Evolutionary conservation across 345 rosid species (phyloP).

Genomic region (Trapa bicornis): DNA sequence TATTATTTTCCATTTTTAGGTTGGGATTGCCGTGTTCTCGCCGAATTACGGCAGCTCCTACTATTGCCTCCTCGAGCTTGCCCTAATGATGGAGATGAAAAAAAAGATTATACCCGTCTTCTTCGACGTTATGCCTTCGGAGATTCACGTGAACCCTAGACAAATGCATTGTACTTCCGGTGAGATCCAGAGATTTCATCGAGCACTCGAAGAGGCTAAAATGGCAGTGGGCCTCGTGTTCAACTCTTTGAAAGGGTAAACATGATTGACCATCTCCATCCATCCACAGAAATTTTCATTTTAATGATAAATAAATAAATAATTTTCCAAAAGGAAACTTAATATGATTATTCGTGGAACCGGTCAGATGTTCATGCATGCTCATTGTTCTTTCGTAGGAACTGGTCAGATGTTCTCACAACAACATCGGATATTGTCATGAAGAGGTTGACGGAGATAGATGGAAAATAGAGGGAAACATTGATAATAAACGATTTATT

Average conservation of each 20-base stretch:
- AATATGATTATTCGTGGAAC: not conserved
- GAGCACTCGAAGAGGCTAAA: conserved; percentile 69
- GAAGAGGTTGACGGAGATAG: conserved; percentile 6
- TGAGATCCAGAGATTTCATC: conserved; percentile 30
- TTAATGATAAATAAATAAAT: not conserved
- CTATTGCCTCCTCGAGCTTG: conserved; percentile 73
- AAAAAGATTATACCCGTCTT: conserved; percentile 70
- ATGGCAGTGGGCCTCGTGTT: conserved; percentile 79
- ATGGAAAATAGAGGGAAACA: conserved; percentile 1
- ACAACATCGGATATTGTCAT: conserved; percentile 8
- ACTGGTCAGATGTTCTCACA: conserved; percentile 7
- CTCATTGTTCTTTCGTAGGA: not conserved
- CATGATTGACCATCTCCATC: not conserved
- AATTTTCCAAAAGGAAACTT: not conserved
- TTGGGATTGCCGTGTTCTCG: conserved; percentile 73
- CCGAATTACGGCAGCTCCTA: conserved; percentile 67
- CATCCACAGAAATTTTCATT: not conserved
- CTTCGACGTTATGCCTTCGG: conserved; percentile 70
- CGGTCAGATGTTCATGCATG: not conserved
- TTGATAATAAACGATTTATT: not conserved
- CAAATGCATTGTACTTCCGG: conserved; percentile 10
- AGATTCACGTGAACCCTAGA: conserved; percentile 36
- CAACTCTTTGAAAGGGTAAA: conserved; percentile 57
- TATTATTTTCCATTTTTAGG: not conserved
- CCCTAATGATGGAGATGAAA: conserved; percentile 55